Conservation (phyloP, 1,284 basidiomycete species). For the Irpex rosettiformis region DNA sequence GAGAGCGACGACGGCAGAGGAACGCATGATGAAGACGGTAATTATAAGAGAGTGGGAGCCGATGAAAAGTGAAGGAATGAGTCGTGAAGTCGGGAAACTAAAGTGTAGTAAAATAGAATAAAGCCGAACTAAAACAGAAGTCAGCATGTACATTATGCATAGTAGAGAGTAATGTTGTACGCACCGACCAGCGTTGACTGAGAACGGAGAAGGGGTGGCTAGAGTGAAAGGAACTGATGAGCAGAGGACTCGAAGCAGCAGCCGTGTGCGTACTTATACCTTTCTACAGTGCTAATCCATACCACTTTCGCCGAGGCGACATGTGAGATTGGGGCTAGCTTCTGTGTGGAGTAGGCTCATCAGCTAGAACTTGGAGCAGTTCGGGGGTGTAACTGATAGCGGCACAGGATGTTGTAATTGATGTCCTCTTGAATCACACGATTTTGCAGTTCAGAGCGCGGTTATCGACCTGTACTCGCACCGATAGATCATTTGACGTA, state of each 20-base stretch:
- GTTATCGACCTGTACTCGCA: too few relatives aligned
- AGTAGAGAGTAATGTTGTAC: neutral
- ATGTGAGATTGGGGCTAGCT: too few relatives aligned
- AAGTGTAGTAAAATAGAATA: neutral
- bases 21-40: slow-evolving; percentile 11
- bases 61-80: neutral
- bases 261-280: neutral
- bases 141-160: neutral
- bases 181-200: neutral
- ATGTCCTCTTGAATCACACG: neutral
- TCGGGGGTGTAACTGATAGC: neutral
- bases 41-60: neutral
- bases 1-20: slow-evolving; percentile 14
- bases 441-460: too few relatives aligned
- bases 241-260: neutral
- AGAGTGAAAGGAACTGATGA: neutral
- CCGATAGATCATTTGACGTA: too few relatives aligned
- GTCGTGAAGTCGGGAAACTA: neutral
- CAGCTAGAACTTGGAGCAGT: neutral
- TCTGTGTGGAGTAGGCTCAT: neutral
- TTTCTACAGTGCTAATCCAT: neutral
- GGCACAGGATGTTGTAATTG: too few relatives aligned
- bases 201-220: neutral
- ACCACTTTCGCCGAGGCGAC: too few relatives aligned
- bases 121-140: neutral